phyloP scores from a whole-genome alignment of 192 early-diverging fungal species.

The Linnemannia zychae region DNA sequence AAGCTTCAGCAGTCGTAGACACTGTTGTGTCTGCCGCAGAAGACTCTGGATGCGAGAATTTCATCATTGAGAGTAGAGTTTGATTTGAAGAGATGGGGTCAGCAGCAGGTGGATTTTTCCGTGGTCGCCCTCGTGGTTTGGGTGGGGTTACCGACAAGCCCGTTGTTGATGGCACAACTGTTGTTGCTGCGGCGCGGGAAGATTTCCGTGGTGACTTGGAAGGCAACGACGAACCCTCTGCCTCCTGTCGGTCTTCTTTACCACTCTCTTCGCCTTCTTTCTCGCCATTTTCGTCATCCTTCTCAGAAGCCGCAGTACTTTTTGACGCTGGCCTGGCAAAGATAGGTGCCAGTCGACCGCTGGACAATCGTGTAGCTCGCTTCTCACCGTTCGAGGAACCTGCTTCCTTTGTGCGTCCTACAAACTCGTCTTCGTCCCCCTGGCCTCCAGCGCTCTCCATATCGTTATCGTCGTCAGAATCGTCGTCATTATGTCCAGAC shows the following conservation, averaged over 20 bases:
- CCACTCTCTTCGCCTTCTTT: background rate
- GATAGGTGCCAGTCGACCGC: constrained; percentile 18
- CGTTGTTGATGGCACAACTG: background rate
- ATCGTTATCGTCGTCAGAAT: background rate
- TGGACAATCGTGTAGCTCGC: background rate
- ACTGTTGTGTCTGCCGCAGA: background rate
- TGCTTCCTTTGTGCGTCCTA: background rate
- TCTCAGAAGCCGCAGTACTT: background rate
- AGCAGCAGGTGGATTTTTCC: background rate
- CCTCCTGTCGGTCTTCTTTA: background rate
- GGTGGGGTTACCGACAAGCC: background rate
- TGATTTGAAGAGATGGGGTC: background rate
- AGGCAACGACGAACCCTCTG: background rate
- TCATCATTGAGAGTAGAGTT: constrained; percentile 4
- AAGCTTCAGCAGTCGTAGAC: background rate
- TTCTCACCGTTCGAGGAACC: background rate
- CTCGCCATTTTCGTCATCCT: background rate
- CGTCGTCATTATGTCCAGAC: background rate
- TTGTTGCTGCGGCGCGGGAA: background rate
- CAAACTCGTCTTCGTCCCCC: constrained; percentile 11
- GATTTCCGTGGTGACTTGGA: background rate
- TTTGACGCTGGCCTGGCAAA: constrained; percentile 1
- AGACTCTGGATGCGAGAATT: background rate
- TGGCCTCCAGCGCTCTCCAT: background rate
- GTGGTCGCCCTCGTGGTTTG: constrained; percentile 18